Base-by-base conservation (phyloP, 1,139 yeast species). In the Wickerhamomyces sp. region DNA sequence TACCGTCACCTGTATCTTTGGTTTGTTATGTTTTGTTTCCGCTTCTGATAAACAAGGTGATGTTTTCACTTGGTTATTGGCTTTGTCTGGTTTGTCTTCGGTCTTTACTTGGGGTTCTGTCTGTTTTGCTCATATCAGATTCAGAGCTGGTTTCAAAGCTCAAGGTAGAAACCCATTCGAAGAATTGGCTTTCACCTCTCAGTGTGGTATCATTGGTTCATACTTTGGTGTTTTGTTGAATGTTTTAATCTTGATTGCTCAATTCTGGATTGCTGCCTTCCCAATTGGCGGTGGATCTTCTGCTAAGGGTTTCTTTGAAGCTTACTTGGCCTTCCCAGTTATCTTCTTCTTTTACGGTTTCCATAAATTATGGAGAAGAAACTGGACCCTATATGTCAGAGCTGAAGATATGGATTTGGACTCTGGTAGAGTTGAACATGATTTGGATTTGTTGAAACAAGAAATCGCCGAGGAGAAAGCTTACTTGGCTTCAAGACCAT, bases 21-120 rank as follows among this genome's bases (percentile, higher is more conserved):
- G 85, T 41, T 62, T 76, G 33, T 59, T 80, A 28, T 69, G 76
- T 32, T 80, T 75, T 59, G 59, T 77, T 37, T 78, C 80, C 31
- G 81, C 77, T 18, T 72, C 81, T 33, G 55, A 62, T 15, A 66
- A 74, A 38, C 69, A 76, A 54, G 73, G 68, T 44, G 72, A 64
- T 8, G 77, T 78, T 13, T 80, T 81, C 55, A 63, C 67, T 46
- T 81, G 89, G 88, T 58, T 81, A 50, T 60, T 78, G 57, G 82
- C 86, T 26, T 57, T 80, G 31, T 77, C 83, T 31, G 86, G 84
- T 39, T 65, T 80, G 39, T 75, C 86, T 20, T 69, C 84, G 2
- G 59, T 79, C 41, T 73, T 78, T 55, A 75, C 85, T 13, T 81
- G 88, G 89, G 70, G 69, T 28, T 73, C 80, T 31, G 77, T 80